phyloP scores from a whole-genome alignment of 441 rosid genomes.

The Capsella rubella region DNA sequence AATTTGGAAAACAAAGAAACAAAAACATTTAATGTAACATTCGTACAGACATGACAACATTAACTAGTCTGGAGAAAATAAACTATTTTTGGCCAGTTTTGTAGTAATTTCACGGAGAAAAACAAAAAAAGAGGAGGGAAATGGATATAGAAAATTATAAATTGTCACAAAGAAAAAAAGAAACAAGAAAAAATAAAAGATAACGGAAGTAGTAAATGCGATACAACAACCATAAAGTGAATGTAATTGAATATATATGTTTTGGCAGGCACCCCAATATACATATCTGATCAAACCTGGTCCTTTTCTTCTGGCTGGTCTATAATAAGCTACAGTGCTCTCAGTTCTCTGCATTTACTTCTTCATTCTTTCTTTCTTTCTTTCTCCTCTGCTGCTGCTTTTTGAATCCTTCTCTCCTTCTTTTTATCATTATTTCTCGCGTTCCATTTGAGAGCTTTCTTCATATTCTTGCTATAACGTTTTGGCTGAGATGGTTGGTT shows the following conservation, averaged over 20 bases:
- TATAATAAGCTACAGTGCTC: slow-evolving; percentile 22
- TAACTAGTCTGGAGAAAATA: too few species aligned
- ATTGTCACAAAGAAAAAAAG: background rate
- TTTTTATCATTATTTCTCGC: background rate
- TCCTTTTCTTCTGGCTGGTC: slow-evolving; percentile 46
- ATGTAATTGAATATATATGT: slow-evolving; percentile 53
- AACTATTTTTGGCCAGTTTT: too few species aligned
- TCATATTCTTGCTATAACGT: slow-evolving; percentile 24
- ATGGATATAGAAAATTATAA: background rate
- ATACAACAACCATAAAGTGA: slow-evolving; percentile 59
- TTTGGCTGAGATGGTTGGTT: slow-evolving; percentile 52
- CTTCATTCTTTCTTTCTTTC: slow-evolving; percentile 24
- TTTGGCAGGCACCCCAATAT: slow-evolving; percentile 15
- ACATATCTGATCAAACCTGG: slow-evolving; percentile 47
- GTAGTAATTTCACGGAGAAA: too few species aligned
- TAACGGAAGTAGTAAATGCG: slow-evolving; percentile 65
- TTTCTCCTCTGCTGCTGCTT: too few species aligned
- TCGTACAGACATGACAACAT: too few species aligned
- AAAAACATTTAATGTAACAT: too few species aligned
- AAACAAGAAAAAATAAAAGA: too few species aligned
- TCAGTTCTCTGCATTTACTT: slow-evolving; percentile 41
- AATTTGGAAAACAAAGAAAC: too few species aligned
- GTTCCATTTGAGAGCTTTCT: slow-evolving; percentile 7
- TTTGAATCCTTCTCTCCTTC: too few species aligned
- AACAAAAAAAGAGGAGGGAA: background rate